These are phyloP conservation scores for Pichia sp. DNA, from an alignment of 1,139 yeast species.

Conservation along the genomic window DNA sequence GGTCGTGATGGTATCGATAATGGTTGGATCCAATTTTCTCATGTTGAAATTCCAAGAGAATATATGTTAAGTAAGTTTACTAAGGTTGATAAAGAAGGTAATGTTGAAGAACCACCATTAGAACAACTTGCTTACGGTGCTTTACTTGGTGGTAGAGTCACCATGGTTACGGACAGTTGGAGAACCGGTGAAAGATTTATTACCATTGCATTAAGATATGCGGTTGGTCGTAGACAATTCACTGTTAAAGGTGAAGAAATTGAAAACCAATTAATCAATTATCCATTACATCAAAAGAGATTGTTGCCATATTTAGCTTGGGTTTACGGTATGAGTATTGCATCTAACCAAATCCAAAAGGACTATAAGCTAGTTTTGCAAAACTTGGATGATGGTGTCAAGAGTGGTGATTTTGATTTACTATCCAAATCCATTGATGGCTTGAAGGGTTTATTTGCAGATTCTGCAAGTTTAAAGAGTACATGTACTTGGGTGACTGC, in stretches of 20 bases:
- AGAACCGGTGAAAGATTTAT: constrained; percentile 76
- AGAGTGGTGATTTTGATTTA: constrained; percentile 35
- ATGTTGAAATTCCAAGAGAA: constrained; percentile 80
- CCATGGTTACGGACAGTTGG: constrained; percentile 84
- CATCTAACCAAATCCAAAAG: constrained; percentile 62
- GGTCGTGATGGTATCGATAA: constrained; percentile 89
- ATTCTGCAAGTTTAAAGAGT: constrained; percentile 87
- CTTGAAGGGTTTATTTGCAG: constrained; percentile 77
- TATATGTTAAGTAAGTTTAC: constrained; percentile 82
- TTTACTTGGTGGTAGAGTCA: constrained; percentile 82
- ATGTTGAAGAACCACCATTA: constrained; percentile 72
- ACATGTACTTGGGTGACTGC: constrained; percentile 88
- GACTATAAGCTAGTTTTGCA: constrained; percentile 52
- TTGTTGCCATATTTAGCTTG: constrained; percentile 78
- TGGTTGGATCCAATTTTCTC: constrained; percentile 90
- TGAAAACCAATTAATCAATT: constrained; percentile 73
- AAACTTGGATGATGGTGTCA: constrained; percentile 54
- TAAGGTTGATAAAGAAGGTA: constrained; percentile 67
- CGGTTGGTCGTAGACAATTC: constrained; percentile 89
- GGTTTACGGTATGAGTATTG: constrained; percentile 75
- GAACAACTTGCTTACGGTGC: constrained; percentile 90
- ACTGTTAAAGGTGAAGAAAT: constrained; percentile 40
- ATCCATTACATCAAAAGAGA: constrained; percentile 85
- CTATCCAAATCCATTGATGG: constrained; percentile 54
- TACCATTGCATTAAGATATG: constrained; percentile 85